phyloP scores from a whole-genome alignment of 805 yeast species.

The Lipomyces oligophaga region DNA sequence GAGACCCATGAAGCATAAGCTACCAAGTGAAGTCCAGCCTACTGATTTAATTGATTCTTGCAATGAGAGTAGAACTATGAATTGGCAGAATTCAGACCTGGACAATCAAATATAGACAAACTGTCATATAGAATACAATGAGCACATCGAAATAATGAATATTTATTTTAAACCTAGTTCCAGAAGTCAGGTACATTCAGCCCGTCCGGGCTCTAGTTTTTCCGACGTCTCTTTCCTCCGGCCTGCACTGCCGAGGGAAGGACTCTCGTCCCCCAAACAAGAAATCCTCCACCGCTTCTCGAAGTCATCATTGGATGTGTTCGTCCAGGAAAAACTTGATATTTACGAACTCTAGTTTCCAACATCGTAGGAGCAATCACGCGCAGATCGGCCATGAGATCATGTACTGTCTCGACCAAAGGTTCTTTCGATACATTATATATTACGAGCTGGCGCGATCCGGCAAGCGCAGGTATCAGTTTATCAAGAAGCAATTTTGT shows the following conservation, averaged over 20 bases:
- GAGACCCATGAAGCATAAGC: no score
- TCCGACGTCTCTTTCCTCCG: constrained; percentile 17
- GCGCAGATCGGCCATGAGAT: constrained; percentile 59
- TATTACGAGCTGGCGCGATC: constrained; percentile 81
- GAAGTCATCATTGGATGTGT: constrained; percentile 94
- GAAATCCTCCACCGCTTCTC: constrained; percentile 87
- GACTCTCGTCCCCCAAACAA: constrained; percentile 75
- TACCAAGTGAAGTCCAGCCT: no score
- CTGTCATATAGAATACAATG: no score
- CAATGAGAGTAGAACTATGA: no score
- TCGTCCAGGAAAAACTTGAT: constrained; percentile 91
- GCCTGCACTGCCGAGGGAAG: constrained; percentile 47
- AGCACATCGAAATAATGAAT: no score
- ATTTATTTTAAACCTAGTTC: no score
- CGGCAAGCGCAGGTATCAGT: constrained; percentile 64
- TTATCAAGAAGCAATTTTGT: constrained; percentile 60
- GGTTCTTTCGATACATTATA: constrained; percentile 79
- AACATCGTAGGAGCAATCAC: constrained; percentile 77
- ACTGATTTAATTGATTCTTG: no score
- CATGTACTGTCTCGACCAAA: constrained; percentile 68
- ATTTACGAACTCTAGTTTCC: constrained; percentile 78
- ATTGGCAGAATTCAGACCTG: no score
- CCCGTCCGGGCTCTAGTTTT: no score
- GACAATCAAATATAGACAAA: no score
- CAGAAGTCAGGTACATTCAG: no score